Evolutionary conservation across 192 early-diverging fungal species (phyloP), one percentile per base, ranked within the genome.

Genomic region (Physocladia obscura): DNA sequence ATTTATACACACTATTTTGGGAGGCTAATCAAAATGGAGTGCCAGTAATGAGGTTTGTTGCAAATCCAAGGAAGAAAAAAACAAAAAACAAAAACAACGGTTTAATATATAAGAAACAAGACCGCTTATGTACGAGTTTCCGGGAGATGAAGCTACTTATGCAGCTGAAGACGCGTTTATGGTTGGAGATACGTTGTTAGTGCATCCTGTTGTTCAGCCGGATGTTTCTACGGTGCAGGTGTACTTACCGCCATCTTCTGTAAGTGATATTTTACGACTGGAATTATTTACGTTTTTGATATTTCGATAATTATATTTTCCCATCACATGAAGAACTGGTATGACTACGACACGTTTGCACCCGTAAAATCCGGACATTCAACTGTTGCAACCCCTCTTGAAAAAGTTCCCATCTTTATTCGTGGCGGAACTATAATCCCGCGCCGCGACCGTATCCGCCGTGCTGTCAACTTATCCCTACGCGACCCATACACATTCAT

Each of bases 371-470:
- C 69, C 65, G 34, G 34, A 3, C 70, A 72, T 57, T 69, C 69
- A 21, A 55, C 36, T 19, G 73, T 81, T n/a, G 21, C 48, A 0
- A 89, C 92, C 1, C 84, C 86, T 13, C 61, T 92, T 2, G 86
- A 91, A 29, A 91, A 83, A 57, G 90, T 96, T 35, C 92, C 96
- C 40, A 92, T 91, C 3, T 93, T 90, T 74, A 77, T 91, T 11
- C 88, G 91, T n/a, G 95, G 93, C 49, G 97, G 97, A 22, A 78
- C 76, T n/a, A 96, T 99, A 67, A 62, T 98, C 32, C 88, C 94
- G 17, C 85, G 90, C 17, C 84, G 93, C 32, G 92, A 97, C 70
- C 88, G 97, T 48, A 77, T 86, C 21, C 89, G 97, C 51, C 84
- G 94, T 19, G 89, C 91, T 21, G 92, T 94, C 3, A 68, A 77